Conservation (phyloP, 352 stramenopile species). For the Saprolegnia diclina region DNA sequence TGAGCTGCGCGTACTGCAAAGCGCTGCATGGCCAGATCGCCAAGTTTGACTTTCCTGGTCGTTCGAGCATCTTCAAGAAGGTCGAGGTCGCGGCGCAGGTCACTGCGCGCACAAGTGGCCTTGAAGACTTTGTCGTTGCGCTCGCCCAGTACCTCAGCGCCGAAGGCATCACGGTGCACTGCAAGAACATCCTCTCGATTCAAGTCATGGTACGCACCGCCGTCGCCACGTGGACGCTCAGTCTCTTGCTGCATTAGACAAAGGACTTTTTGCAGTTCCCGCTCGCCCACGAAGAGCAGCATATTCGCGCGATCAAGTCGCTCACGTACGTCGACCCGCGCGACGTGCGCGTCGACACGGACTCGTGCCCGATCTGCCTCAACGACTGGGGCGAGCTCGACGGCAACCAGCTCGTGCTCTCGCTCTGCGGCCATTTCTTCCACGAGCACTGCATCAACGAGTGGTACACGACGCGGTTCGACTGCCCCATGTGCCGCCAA, state of each 20-base stretch:
- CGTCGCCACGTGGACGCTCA: not conserved
- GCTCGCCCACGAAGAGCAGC: conserved; percentile 71
- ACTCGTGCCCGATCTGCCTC: conserved; percentile 77
- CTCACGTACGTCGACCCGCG: conserved; percentile 81
- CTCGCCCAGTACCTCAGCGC: conserved; percentile 60
- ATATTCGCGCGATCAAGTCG: conserved; percentile 70
- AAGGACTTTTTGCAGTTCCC: conserved; percentile 83
- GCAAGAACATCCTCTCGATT: conserved; percentile 19
- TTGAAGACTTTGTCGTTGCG: conserved; percentile 75
- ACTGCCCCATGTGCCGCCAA: conserved; percentile 83
- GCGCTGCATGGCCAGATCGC: conserved; percentile 54
- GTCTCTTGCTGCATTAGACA: conserved; percentile 24
- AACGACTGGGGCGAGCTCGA: conserved; percentile 80
- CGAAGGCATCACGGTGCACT: conserved; percentile 16
- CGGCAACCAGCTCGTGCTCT: conserved; percentile 74
- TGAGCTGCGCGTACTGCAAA: conserved; percentile 48
- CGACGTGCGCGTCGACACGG: conserved; percentile 73
- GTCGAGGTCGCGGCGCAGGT: conserved; percentile 53
- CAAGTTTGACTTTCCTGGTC: conserved; percentile 62
- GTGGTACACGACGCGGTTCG: conserved; percentile 83
- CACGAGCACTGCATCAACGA: conserved; percentile 86
- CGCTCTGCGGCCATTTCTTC: conserved; percentile 79
- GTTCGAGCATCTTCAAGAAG: conserved; percentile 61
- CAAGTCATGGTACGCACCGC: conserved; percentile 14
- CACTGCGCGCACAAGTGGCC: conserved; percentile 45